Conservation (phyloP, 495 filamentous ascomycete species). For the Gamarada debralockiae region DNA sequence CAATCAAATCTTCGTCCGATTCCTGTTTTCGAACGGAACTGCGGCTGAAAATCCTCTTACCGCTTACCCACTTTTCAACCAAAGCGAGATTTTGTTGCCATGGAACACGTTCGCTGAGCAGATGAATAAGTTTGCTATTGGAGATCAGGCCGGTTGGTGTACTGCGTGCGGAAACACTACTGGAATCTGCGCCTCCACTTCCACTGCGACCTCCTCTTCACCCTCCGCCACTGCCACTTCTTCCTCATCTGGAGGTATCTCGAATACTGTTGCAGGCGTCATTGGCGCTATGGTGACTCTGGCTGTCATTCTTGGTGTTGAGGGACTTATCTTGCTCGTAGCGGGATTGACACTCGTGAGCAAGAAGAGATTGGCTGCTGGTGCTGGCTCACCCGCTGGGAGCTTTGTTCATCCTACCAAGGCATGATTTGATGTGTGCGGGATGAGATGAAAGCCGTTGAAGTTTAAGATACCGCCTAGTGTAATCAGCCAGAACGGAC, state of each 20-base stretch:
- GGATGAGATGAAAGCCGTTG: neutral
- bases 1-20: conserved; percentile 66
- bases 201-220: conserved; percentile 4
- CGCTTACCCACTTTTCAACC: conserved; percentile 66
- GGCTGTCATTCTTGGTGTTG: conserved; percentile 36
- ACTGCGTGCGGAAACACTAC: conserved; percentile 56
- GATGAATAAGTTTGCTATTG: conserved; percentile 59
- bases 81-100: conserved; percentile 44
- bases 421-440: too few species aligned
- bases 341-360: conserved; percentile 39
- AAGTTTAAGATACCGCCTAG: too few species aligned
- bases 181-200: conserved; percentile 50
- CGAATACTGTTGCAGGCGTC: conserved; percentile 48
- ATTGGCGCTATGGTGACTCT: conserved; percentile 47
- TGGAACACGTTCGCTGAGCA: conserved; percentile 59
- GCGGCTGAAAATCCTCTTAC: conserved; percentile 42
- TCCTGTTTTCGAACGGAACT: conserved; percentile 74
- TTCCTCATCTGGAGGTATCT: conserved; percentile 26
- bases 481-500: too few species aligned
- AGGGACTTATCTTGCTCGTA: conserved; percentile 39
- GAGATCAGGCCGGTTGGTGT: conserved; percentile 65
- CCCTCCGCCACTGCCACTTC: neutral
- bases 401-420: neutral
- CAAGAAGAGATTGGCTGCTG: conserved; percentile 26
- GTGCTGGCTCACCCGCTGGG: neutral